Base-by-base conservation (phyloP, 106 monocot genomes). In the Apostasia shenzhenica region DNA sequence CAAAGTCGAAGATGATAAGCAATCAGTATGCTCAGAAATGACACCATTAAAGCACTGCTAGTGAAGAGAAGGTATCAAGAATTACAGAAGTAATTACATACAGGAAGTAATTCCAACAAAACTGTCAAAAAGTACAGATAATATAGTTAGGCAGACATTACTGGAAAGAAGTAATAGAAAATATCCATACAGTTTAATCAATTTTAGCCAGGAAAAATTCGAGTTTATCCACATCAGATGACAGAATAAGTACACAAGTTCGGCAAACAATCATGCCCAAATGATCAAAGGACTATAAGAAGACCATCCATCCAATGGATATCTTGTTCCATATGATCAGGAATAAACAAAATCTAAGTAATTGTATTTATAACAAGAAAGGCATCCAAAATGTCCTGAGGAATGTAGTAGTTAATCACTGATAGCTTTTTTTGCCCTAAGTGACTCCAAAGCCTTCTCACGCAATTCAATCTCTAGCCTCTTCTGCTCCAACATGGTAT, bases 381-480 rank as follows among this genome's bases (percentile, higher is more conserved):
- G 47, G 4, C 38, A 59, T 5, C 41, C 46, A 7, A 73, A 62
- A 58, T 64, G 57, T 70, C 48, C 57, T 55, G 42, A 51, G 50
- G 54, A 46, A 49, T 4, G 67, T 50, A 37, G 46, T 73, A 80
- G 54, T 81, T 80, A 99, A 75, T 79, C 74, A 73, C 68, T 80
- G 41, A 80, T 77, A 64, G 81, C 83, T 64, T 88, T 99, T 76
- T 90, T 99, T 38, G 93, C 93, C 76, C 93, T 78, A 47, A 93
- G 79, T 69, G 90, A 88, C 66, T 90, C 81, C 39, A 99, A 85
- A 58, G 99, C 99, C 73, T 83, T 99, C 58, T 88, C 81, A 57
- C 89, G 80, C 77, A 99, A 75, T 75, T 88, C 86, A 75, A 83
- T 81, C 80, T 99, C 99, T 48, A 99, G 90, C 80, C 56, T 90